Percentiles rank a stretch among this genome's conserved stretches.
These are phyloP conservation scores for Auriculariales sp. DNA, from an alignment of 768 basidiomycete species.

Conservation along the genomic window DNA sequence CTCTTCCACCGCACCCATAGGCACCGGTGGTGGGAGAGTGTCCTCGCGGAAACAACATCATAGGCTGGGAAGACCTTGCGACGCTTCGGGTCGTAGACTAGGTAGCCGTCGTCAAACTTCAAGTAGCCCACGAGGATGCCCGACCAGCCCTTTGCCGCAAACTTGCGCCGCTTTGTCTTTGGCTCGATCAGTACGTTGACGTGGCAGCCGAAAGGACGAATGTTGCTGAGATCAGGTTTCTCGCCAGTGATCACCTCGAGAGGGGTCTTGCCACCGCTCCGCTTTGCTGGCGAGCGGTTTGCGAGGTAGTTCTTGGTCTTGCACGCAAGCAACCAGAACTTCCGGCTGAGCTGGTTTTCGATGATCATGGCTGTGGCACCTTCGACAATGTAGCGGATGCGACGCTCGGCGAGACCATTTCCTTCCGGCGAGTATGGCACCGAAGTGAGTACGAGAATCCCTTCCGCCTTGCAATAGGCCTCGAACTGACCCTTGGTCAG, in stretches of 20 bases:
- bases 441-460: no score
- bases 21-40: not conserved
- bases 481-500: conserved; percentile 4
- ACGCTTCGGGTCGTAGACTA: not conserved
- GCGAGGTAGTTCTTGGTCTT: no score
- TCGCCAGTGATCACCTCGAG: conserved; percentile 5
- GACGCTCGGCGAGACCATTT: no score
- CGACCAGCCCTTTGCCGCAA: not conserved
- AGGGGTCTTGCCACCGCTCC: no score
- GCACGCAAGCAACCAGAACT: no score
- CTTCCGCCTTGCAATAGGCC: no score
- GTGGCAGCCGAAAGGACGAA: conserved; percentile 7
- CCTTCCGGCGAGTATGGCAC: no score
- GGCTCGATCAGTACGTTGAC: conserved; percentile 8
- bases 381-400: no score
- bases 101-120: not conserved
- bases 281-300: no score
- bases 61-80: not conserved
- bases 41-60: conserved; percentile 1
- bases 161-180: conserved; percentile 1
- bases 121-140: conserved; percentile 1
- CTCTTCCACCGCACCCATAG: not conserved
- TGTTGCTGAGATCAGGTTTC: conserved; percentile 5
- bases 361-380: no score
- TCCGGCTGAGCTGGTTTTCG: no score